phyloP scores from a whole-genome alignment of 306 rosid genomes.

The Senna siamea region DNA sequence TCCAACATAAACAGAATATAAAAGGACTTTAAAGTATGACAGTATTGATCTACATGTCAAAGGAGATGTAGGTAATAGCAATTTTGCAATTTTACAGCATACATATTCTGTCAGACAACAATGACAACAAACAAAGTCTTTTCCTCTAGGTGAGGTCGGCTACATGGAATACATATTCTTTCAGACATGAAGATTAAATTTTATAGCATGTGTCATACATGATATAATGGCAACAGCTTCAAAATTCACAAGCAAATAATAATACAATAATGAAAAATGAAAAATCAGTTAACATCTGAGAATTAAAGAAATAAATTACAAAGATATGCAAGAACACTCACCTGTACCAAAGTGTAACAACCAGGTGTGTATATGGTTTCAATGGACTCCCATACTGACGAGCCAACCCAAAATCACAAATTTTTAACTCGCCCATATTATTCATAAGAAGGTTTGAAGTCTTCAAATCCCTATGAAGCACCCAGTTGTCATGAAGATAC shows the following conservation, averaged over 20 bases:
- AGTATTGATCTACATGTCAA: conserved; percentile 11
- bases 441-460: conserved; percentile 93
- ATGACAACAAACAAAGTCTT: too few species aligned
- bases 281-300: conserved; percentile 19
- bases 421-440: conserved; percentile 95
- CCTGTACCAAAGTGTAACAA: conserved; percentile 99
- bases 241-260: conserved; percentile 13
- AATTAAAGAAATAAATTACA: conserved; percentile 8
- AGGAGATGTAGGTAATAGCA: too few species aligned
- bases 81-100: not conserved
- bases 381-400: conserved; percentile 99
- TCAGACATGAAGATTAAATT: conserved; percentile 18
- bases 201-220: not conserved
- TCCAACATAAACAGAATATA: not conserved
- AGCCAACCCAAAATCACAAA: conserved; percentile 98
- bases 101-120: not conserved
- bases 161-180: not conserved
- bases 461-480: conserved; percentile 97
- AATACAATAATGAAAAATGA: not conserved
- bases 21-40: not conserved
- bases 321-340: conserved; percentile 46
- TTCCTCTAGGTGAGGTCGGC: too few species aligned
- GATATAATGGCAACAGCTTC: not conserved
- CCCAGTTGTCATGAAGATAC: conserved; percentile 99
- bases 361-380: conserved; percentile 97